These are phyloP conservation scores for Microthyrium microscopicum DNA, from an alignment of 2,329 filamentous ascomycete genomes.

Conservation along the genomic window DNA sequence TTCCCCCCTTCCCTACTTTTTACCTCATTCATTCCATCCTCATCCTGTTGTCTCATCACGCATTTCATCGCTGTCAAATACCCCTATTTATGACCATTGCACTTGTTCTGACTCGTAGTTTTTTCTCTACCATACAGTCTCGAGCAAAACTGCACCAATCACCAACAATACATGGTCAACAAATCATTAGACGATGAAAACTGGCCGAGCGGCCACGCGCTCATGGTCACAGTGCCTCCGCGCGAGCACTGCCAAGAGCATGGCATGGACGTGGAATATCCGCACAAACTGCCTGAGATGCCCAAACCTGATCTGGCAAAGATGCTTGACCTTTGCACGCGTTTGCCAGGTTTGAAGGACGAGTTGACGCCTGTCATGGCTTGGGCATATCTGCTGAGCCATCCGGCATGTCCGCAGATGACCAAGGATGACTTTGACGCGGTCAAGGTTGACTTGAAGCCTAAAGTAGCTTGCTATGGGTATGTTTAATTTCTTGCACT, in stretches of 20 bases:
- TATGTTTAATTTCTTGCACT: constrained; percentile 29
- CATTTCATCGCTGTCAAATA: not conserved
- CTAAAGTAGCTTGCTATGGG: constrained; percentile 88
- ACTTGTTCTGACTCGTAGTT: not conserved
- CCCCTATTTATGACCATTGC: not conserved
- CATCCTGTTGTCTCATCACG: not conserved
- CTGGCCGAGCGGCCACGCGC: constrained; percentile 68
- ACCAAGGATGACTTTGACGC: constrained; percentile 50
- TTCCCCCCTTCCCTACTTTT: not conserved
- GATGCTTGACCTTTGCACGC: constrained; percentile 67
- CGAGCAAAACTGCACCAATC: constrained; percentile 85
- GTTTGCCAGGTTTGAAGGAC: constrained; percentile 53
- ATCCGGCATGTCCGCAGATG: constrained; percentile 52
- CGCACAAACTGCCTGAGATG: constrained; percentile 64
- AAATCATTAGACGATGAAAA: constrained; percentile 39
- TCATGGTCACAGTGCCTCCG: constrained; percentile 86
- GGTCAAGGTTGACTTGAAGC: constrained; percentile 55
- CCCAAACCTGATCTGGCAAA: constrained; percentile 62
- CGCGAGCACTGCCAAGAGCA: constrained; percentile 41
- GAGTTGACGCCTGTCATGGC: constrained; percentile 95
- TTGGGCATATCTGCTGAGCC: constrained; percentile 63
- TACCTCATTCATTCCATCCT: constrained; percentile 1
- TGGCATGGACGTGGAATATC: constrained; percentile 39
- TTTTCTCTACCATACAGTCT: constrained; percentile 36
- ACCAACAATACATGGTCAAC: constrained; percentile 63